Conservation (phyloP, 2,329 filamentous ascomycete species). For the Penicillium sclerotiorum region DNA sequence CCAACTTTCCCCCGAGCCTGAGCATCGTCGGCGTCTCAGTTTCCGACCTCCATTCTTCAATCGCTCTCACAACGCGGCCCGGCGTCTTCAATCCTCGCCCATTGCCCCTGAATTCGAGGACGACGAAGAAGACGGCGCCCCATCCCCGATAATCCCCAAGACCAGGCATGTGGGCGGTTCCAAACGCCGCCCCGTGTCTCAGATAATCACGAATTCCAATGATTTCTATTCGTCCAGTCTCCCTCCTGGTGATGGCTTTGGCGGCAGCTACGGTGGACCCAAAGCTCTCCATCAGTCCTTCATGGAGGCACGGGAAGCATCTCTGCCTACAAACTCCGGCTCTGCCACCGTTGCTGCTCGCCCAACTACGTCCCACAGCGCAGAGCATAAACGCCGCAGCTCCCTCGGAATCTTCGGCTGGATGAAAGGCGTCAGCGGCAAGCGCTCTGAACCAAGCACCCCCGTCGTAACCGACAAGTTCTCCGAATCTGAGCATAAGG, state of each 20-base stretch:
- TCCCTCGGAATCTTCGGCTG: conserved; percentile 44
- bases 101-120: conserved; percentile 26
- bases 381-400: conserved; percentile 40
- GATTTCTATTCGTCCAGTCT: conserved; percentile 20
- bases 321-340: conserved; percentile 9
- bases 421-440: conserved; percentile 39
- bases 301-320: conserved; percentile 31
- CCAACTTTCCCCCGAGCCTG: conserved; percentile 19
- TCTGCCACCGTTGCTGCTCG: conserved; percentile 22
- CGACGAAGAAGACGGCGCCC: conserved; percentile 34
- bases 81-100: conserved; percentile 30
- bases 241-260: conserved; percentile 16
- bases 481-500: conserved; percentile 9
- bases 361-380: conserved; percentile 32
- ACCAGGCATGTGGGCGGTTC: conserved; percentile 23
- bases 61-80: conserved; percentile 26
- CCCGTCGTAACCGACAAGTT: conserved; percentile 9
- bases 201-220: conserved; percentile 16
- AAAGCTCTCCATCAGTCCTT: conserved; percentile 31
- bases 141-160: conserved; percentile 38
- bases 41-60: conserved; percentile 41
- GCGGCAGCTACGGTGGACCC: conserved; percentile 1
- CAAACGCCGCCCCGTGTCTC: conserved; percentile 14
- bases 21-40: conserved; percentile 37
- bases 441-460: conserved; percentile 21